A percentile compares a stretch with the other conserved stretches of the same genome.
Evolutionary conservation across 805 yeast species (phyloP).

Genomic region (Huiozyma sinensis): DNA sequence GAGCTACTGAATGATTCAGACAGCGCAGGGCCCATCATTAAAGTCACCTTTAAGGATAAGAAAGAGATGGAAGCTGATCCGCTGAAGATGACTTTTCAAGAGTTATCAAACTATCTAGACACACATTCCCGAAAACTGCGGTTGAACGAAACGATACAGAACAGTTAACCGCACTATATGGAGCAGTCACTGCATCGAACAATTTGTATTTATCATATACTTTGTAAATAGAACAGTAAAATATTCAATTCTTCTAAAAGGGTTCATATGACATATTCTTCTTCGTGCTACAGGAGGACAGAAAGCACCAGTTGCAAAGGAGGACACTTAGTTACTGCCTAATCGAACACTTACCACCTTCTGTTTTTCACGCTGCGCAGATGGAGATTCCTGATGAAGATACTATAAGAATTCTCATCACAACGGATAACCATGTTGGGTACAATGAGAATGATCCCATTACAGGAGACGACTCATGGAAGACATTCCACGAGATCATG

Average conservation of each 20-base stretch:
- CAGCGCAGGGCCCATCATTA: constrained; percentile 52
- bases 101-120: constrained; percentile 58
- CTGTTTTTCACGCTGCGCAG: not conserved
- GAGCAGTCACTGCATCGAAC: no score
- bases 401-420: constrained; percentile 66
- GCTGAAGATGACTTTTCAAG: constrained; percentile 40
- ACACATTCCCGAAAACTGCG: constrained; percentile 72
- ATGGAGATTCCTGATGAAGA: constrained; percentile 31
- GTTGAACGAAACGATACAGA: constrained; percentile 40
- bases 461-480: constrained; percentile 83
- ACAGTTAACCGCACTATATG: no score
- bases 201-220: no score
- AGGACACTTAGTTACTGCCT: no score
- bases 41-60: constrained; percentile 77
- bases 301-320: not conserved
- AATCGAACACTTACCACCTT: no score
- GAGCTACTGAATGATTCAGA: constrained; percentile 44
- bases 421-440: constrained; percentile 97
- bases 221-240: no score
- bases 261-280: no score
- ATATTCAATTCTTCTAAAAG: no score
- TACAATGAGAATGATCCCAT: constrained; percentile 83
- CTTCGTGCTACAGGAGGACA: not conserved
- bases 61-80: constrained; percentile 62
- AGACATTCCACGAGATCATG: constrained; percentile 77